Evolutionary conservation across 2,329 filamentous ascomycete genomes (phyloP).

Genomic region (Neopestalotiopsis rosae): DNA sequence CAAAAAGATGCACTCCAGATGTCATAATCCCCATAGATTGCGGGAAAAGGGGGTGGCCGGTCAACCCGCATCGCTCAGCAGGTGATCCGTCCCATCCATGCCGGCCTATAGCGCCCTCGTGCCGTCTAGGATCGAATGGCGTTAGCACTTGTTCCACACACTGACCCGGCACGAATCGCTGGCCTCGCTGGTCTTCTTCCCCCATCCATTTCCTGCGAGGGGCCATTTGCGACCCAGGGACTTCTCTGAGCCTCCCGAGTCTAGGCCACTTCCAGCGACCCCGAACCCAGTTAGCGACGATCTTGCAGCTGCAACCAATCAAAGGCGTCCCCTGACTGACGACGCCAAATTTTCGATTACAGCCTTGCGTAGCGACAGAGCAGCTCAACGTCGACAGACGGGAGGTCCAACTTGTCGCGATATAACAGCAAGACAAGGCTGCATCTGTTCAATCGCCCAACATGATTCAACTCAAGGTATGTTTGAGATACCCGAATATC

Average conservation of each 20-base stretch:
- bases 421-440: neutral
- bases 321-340: neutral
- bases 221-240: no score
- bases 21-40: conserved; percentile 8
- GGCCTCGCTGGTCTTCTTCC: neutral
- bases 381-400: neutral
- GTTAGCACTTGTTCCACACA: neutral
- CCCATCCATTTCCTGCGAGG: neutral
- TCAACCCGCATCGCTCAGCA: conserved; percentile 20
- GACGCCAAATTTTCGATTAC: conserved; percentile 20
- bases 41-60: conserved; percentile 21
- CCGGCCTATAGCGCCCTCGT: neutral
- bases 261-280: conserved; percentile 10
- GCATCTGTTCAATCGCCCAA: conserved; percentile 44
- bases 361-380: conserved; percentile 13
- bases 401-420: neutral
- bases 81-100: conserved; percentile 12
- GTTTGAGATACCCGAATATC: neutral
- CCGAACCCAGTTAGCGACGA: neutral
- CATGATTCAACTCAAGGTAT: conserved; percentile 92
- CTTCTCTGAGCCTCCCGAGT: neutral
- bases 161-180: neutral
- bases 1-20: neutral
- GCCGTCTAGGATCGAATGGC: neutral
- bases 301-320: conserved; percentile 5